These are phyloP conservation scores for Starmerella floricola DNA, from an alignment of 805 yeast species.

Conservation along the genomic window DNA sequence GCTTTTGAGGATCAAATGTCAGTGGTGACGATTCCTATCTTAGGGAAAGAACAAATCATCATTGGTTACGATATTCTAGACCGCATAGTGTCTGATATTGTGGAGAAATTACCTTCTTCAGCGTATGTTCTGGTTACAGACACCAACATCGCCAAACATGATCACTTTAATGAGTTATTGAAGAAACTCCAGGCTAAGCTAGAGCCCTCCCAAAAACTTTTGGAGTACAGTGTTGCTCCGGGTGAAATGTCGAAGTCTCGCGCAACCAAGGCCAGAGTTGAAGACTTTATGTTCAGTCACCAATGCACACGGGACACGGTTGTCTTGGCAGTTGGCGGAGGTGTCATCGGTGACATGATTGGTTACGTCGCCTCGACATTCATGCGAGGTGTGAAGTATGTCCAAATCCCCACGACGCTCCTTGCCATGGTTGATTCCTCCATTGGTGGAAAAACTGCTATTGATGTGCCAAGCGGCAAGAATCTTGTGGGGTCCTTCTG, in stretches of 20 bases:
- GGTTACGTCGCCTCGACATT: constrained; percentile 99
- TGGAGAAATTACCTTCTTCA: constrained; percentile 57
- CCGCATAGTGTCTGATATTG: constrained; percentile 59
- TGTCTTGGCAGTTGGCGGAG: constrained; percentile 91
- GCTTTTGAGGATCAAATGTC: no score
- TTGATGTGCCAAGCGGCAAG: constrained; percentile 92
- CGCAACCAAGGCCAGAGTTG: constrained; percentile 81
- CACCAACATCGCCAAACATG: constrained; percentile 44
- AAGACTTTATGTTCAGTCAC: constrained; percentile 66
- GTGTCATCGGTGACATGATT: constrained; percentile 97
- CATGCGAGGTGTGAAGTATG: constrained; percentile 93
- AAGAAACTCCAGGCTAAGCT: constrained; percentile 25
- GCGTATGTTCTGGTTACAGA: constrained; percentile 90
- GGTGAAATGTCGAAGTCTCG: constrained; percentile 88
- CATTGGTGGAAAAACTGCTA: constrained; percentile 96
- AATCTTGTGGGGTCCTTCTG: constrained; percentile 94
- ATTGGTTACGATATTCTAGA: constrained; percentile 74
- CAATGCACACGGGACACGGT: constrained; percentile 96
- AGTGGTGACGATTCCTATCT: constrained; percentile 48
- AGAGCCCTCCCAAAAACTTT: constrained; percentile 36
- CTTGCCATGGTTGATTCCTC: constrained; percentile 97
- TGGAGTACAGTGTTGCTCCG: constrained; percentile 69
- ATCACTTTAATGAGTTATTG: constrained; percentile 34
- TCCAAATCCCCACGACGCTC: constrained; percentile 87
- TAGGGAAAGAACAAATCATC: constrained; percentile 75